Percentiles rank a stretch among this genome's conserved stretches.
phyloP scores from a whole-genome alignment of 164 flowering plant species.

The Annona cherimola region DNA sequence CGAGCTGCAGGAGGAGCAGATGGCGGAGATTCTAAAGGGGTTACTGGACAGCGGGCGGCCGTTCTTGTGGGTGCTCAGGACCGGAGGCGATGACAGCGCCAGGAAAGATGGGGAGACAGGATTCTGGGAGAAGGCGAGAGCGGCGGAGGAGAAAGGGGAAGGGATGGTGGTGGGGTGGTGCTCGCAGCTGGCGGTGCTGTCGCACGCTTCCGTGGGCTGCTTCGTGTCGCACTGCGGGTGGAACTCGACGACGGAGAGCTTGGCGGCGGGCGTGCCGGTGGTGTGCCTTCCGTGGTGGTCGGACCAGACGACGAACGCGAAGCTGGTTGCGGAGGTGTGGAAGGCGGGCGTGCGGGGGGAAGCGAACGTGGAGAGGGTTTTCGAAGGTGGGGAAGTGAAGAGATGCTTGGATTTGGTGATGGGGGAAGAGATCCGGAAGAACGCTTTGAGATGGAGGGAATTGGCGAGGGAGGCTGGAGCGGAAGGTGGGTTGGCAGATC shows the following conservation, averaged over 20 bases:
- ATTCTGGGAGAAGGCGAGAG: neutral
- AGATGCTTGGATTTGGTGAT: slow-evolving; percentile 2
- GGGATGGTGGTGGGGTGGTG: slow-evolving; percentile 40
- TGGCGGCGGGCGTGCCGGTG: slow-evolving; percentile 10
- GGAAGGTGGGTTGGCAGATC: slow-evolving; percentile 23
- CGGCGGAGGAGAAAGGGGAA: neutral
- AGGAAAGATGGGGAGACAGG: neutral
- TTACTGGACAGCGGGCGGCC: slow-evolving; percentile 13
- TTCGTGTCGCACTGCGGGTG: slow-evolving; percentile 47
- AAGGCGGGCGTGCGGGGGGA: slow-evolving; percentile 4
- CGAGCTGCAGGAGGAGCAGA: slow-evolving; percentile 8
- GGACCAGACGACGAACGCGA: slow-evolving; percentile 13
- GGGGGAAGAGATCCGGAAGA: slow-evolving; percentile 10
- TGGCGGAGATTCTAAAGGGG: slow-evolving; percentile 18
- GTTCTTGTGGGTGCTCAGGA: slow-evolving; percentile 26
- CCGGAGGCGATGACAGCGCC: neutral
- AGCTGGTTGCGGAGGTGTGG: slow-evolving; percentile 9
- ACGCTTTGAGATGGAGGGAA: slow-evolving; percentile 23
- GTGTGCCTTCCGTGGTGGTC: slow-evolving; percentile 7
- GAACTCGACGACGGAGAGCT: slow-evolving; percentile 24
- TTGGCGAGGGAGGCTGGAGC: slow-evolving; percentile 19
- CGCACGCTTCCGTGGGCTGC: slow-evolving; percentile 30
- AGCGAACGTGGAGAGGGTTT: neutral
- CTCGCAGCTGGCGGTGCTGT: slow-evolving; percentile 33
- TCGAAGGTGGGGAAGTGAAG: slow-evolving; percentile 5